A percentile compares a stretch with the other conserved stretches of the same genome.
Evolutionary conservation across 768 basidiomycete genomes (phyloP).

Genomic region (Pisolithus albus): DNA sequence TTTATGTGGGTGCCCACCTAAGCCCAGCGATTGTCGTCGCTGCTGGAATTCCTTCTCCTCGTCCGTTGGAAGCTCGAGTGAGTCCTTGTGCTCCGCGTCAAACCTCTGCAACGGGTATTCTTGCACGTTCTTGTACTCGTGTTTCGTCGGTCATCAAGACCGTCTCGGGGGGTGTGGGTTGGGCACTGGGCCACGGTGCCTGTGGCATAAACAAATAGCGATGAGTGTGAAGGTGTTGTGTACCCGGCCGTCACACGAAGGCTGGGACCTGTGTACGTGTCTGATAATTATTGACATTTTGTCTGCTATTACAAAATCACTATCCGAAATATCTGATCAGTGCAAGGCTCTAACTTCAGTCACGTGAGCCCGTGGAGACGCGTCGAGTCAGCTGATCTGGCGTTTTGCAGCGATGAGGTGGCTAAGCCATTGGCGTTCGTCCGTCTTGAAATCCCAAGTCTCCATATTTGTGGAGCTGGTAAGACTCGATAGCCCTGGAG

Average conservation of each 20-base stretch:
- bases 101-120: conserved; percentile 13
- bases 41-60: conserved; percentile 21
- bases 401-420: no score
- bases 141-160: conserved; percentile 17
- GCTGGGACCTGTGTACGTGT: no score
- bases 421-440: no score
- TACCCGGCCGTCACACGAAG: neutral
- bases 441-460: no score
- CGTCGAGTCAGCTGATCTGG: no score
- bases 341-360: no score
- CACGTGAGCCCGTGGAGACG: no score
- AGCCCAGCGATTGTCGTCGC: conserved; percentile 10
- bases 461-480: no score
- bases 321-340: no score
- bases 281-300: no score
- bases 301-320: no score
- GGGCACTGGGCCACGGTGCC: neutral
- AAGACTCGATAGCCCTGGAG: no score
- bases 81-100: conserved; percentile 4
- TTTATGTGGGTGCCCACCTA: conserved; percentile 11
- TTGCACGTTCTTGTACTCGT: neutral
- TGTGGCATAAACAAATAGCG: neutral
- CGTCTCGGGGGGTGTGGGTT: conserved; percentile 1
- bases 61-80: conserved; percentile 9
- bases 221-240: conserved; percentile 12